Percentiles rank a stretch among this genome's conserved stretches.
Conservation (phyloP, 768 basidiomycete genomes). For the Kondoa subrosea region DNA sequence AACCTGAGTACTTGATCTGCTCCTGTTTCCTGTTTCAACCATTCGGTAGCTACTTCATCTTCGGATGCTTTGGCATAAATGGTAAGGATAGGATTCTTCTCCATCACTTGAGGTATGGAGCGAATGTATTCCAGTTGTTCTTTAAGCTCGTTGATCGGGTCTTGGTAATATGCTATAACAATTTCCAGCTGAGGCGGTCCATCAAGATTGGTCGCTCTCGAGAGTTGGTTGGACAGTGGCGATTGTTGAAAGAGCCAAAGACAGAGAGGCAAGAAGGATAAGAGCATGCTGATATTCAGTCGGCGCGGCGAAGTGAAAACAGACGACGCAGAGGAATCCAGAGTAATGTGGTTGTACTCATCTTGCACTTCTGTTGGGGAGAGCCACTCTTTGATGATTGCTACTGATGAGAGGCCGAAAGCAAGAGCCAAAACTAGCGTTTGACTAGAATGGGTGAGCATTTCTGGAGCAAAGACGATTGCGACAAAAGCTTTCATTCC, state of each 20-base stretch:
- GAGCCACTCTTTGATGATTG: neutral
- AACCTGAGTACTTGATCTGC: slow-evolving; percentile 12
- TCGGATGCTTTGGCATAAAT: slow-evolving; percentile 16
- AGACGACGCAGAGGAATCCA: too few relatives aligned
- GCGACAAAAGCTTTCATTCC: neutral
- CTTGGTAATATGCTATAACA: slow-evolving; percentile 12
- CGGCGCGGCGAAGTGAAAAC: too few relatives aligned
- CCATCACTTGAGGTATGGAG: slow-evolving; percentile 4
- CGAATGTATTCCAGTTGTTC: slow-evolving; percentile 1
- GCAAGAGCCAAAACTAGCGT: neutral
- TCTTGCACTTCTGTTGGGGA: neutral
- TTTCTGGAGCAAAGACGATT: neutral
- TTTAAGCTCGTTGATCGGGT: slow-evolving; percentile 1
- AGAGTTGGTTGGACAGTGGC: neutral
- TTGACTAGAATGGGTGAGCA: neutral
- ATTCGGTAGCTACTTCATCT: slow-evolving; percentile 6
- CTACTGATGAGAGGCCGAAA: neutral
- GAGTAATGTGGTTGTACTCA: too few relatives aligned
- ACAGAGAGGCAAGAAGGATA: neutral
- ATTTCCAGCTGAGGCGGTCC: slow-evolving; percentile 3
- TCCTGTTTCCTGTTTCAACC: slow-evolving; percentile 1
- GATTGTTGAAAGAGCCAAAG: neutral
- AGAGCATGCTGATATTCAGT: neutral
- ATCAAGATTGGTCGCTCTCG: neutral
- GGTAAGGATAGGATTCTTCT: slow-evolving; percentile 12